Base-by-base conservation (phyloP, 495 filamentous ascomycete genomes). In the Oleoguttula mirabilis region DNA sequence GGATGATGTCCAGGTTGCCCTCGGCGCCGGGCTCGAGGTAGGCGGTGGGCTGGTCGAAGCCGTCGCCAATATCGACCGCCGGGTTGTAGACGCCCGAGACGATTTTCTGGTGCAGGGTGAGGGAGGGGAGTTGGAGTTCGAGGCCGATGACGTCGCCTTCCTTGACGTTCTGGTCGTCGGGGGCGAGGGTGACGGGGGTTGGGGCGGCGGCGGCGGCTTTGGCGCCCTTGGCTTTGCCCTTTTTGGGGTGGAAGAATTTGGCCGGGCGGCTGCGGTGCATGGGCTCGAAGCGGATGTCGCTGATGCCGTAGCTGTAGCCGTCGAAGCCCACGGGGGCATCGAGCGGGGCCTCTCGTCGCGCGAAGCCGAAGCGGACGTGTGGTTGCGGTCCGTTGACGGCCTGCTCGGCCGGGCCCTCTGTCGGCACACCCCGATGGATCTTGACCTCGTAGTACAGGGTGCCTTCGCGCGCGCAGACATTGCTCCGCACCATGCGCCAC, bases 131-230 rank as follows among this genome's bases (percentile, higher is more conserved):
- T 38, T 77, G 80, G 49, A 99, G 92, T 52, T 94, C 82, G 45
- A 99, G 66, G 34, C 92, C 92, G 48, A 99, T 90, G 6, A 99
- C 82, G 59, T 99, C 92, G 25, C 88, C 90, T 60, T 90, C 85
- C 35, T 60, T 58, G 24, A 63, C 53, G n/a, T 73, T 43, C 28
- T 55, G 27, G 40, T 65, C 60, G 41, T 53, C 50, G 14, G 54
- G 34, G 21, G 50, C 46, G 36, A 64, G 53, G 3, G 54, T 50
- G 15, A 42, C 59, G 41, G 45, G 45, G 23, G 57, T 47, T 3
- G 60, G 55, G 5, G 39, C 61, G 59, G 27, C 30, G 6, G 24
- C 45, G 39, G 79, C 71, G 35, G 75, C 71, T 59, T 86, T 77
- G 24, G 77, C 75, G 14, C 33, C 36, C 33, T 62, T 62, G 40